Evolutionary conservation across 1,284 basidiomycete species (phyloP), one percentile per base, ranked within the genome.

Genomic region (Apiotrichum porosum): DNA sequence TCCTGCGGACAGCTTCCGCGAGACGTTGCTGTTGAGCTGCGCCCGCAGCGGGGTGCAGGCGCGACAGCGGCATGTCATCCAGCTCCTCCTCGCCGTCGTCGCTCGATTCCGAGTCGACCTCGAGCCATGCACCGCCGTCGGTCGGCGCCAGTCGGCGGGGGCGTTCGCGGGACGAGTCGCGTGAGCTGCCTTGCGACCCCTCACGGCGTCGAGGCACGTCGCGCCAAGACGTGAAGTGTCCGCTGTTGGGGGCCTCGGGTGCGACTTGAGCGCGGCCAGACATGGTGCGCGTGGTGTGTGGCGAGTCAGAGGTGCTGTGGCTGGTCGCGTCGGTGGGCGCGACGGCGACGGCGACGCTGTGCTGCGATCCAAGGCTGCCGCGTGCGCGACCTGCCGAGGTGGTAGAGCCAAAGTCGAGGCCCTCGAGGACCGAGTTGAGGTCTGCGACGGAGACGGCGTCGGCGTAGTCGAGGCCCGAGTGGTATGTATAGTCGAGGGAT

Each of bases 21-120:
- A 41, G 34, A 0, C 52, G 44, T 15, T 48, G 37, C 42, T 54
- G 51, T 40, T 71, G 61, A 2, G 56, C 61, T 12, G 53, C 58
- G 2, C 61, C 50, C 1, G 66, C 68, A 12, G 59, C 50, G 15
- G 70, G 70, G 44, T 70, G 64, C 4, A 68, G 46, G 39, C 62
- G 47, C 6, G 63, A 64, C 5, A 72, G 52, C 2, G 70, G 68
- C 2, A 63, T 59, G 48, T 72, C 69, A 42, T 69, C 67, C 10
- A 33, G 22, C n/a, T 47, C 45, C 8, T 43, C 45, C 23, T 43
- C 48, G 19, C 37, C 45, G 5, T 43, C 45, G 19, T 43, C 48
- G 19, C 37, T 40, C 18, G 33, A 33, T 32, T 53, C 48, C 17
- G 42, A 42, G n/a, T 44, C 48, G 9, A 39, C 34, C 15, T 44